Evolutionary conservation across 495 filamentous ascomycete species (phyloP).

Genomic region (Aspergillus cristatus): DNA sequence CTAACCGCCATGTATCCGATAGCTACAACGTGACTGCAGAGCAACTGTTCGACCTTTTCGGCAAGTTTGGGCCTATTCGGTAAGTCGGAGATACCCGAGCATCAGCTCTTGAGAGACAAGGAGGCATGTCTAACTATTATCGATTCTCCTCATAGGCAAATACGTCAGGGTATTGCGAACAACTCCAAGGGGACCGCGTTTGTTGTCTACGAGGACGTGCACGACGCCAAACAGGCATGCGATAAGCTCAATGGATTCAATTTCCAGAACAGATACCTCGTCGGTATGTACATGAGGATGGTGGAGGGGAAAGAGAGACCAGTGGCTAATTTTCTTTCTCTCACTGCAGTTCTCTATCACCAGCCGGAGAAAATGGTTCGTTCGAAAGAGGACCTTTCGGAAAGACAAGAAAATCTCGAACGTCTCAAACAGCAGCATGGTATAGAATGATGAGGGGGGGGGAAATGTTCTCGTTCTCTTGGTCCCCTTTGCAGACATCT

Average conservation of each 20-base stretch:
- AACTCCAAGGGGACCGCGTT: constrained; percentile 98
- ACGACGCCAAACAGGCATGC: constrained; percentile 97
- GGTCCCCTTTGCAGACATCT: constrained; percentile 31
- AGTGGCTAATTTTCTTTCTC: constrained; percentile 5
- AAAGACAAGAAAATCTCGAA: constrained; percentile 94
- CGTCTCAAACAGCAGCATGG: constrained; percentile 94
- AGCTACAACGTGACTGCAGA: constrained; percentile 95
- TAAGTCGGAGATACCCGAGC: constrained; percentile 33
- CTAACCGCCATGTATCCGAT: constrained; percentile 7
- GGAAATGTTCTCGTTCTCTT: constrained; percentile 25
- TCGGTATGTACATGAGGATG: constrained; percentile 63
- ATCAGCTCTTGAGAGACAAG: constrained; percentile 1
- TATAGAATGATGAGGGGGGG: constrained; percentile 98
- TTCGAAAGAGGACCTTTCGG: constrained; percentile 88
- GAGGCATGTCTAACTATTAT: no score
- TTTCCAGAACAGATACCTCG: constrained; percentile 98
- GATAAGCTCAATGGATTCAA: constrained; percentile 99
- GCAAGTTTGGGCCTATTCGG: constrained; percentile 91
- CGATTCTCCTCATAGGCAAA: constrained; percentile 56
- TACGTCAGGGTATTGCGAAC: constrained; percentile 93
- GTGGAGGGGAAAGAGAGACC: background rate
- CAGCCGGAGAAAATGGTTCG: constrained; percentile 95
- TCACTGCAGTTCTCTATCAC: constrained; percentile 76
- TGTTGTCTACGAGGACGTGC: constrained; percentile 98
- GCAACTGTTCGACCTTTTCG: constrained; percentile 90